Base-by-base conservation (phyloP, 768 basidiomycete species). In the Steccherinum ochraceum region DNA sequence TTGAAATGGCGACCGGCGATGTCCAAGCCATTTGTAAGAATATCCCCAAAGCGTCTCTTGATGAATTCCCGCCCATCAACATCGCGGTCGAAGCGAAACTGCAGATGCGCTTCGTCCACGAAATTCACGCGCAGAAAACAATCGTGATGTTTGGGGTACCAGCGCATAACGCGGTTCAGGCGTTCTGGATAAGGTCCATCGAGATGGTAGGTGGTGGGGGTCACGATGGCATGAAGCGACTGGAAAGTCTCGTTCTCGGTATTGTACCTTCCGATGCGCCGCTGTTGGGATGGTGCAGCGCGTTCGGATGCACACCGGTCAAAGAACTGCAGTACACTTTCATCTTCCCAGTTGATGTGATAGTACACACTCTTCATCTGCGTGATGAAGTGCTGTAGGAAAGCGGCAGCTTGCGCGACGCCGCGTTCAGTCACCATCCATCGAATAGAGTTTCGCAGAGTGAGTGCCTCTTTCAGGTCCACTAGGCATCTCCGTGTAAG, bases 51-150 rank as follows among this genome's bases (percentile, higher is more conserved):
- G 27, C 82, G 73, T 2, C 59, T 48, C 23, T 65, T 60, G 48
- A 84, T 71, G 55, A 84, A 86, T 4, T 46, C 59, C 4, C 66
- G 65, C 3, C 78, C 76, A 54, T 85, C 74, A 11, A 82, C 60
- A 21, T 84, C 81, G 18, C 75, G 71, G 58, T 82, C 79, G 51
- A 75, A 78, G 3, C 76, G 76, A 59, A 75, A 76, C 43, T 75
- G 73, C 3, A 81, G 60, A 3, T 67, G 64, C 11, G 71, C 76
- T 58, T 87, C 84, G 48, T 87, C 83, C 16, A 74, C 70, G 57
- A 86, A 83, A 50, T 71, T 68, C 51, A 86, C 83, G 5, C 83
- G 78, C 21, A 86, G 56, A 59, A 88, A 88, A 21, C 69, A 73
- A 52, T 77, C 71, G 19, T 78, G 74, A 48, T 77, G 62, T 20